A percentile compares a stretch with the other conserved stretches of the same genome.
Evolutionary conservation across 345 rosid species (phyloP).

Genomic region (Syzygium aromaticum): DNA sequence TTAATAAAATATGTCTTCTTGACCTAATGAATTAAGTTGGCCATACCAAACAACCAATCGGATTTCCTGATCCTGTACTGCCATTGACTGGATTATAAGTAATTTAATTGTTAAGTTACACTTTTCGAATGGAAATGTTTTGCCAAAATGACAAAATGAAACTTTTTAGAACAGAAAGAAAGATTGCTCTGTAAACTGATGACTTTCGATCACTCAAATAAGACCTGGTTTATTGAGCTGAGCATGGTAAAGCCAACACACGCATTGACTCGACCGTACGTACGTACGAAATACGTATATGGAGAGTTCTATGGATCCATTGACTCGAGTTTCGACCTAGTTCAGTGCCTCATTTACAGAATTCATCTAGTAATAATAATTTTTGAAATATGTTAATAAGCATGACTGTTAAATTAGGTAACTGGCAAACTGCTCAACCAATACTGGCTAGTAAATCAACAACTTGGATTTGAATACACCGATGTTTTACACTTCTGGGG

Average conservation of each 20-base stretch:
- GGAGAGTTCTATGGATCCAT: not conserved
- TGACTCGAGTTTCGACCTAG: not conserved
- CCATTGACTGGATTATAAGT: too few relatives aligned
- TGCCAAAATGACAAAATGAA: too few relatives aligned
- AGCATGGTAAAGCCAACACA: not conserved
- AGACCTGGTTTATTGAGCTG: not conserved
- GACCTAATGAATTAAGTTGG: too few relatives aligned
- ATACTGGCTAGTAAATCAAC: not conserved
- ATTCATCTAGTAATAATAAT: not conserved
- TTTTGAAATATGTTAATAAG: not conserved
- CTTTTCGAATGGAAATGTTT: too few relatives aligned
- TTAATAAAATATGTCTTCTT: too few relatives aligned
- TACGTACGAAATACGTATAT: not conserved
- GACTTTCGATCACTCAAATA: not conserved
- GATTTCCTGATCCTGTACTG: too few relatives aligned
- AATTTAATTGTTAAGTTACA: too few relatives aligned
- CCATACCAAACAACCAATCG: too few relatives aligned
- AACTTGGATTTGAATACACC: not conserved
- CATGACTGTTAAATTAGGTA: not conserved
- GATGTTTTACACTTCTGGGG: not conserved
- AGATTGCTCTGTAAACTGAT: fast-evolving
- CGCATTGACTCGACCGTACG: not conserved
- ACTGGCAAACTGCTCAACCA: not conserved
- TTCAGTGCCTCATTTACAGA: not conserved
- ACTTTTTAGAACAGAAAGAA: not conserved